Percentiles rank a stretch among this genome's conserved stretches.
These are phyloP conservation scores for Acanthamoeba culbertsoni DNA, from an alignment of 208 protist species.

Conservation along the genomic window DNA sequence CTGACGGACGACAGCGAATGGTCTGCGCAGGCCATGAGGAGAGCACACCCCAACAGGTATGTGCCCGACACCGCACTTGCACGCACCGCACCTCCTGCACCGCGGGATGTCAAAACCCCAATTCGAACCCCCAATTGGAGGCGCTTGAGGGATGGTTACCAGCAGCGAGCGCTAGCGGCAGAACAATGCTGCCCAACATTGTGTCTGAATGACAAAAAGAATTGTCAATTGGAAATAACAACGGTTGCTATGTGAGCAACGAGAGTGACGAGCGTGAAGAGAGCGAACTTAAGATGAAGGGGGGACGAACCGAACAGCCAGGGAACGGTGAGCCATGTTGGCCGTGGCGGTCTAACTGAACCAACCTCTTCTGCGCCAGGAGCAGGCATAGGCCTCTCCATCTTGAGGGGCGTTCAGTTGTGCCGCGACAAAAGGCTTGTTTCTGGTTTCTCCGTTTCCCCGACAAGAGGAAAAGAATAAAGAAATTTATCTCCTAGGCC, in stretches of 20 bases:
- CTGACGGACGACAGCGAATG: not conserved
- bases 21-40: not conserved
- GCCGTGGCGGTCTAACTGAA: not conserved
- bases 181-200: not conserved
- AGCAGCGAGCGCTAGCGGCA: not conserved
- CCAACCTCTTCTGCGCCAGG: not conserved
- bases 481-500: too few relatives aligned
- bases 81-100: not conserved
- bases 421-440: too few relatives aligned
- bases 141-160: not conserved
- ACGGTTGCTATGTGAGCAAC: too few relatives aligned
- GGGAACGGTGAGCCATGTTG: not conserved
- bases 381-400: not conserved
- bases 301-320: not conserved
- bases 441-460: too few relatives aligned
- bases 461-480: too few relatives aligned
- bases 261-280: too few relatives aligned
- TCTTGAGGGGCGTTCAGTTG: not conserved
- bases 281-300: not conserved
- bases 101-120: too few relatives aligned
- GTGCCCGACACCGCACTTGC: not conserved
- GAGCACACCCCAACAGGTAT: not conserved
- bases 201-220: not conserved
- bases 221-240: not conserved
- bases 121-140: too few relatives aligned